A percentile compares a stretch with the other conserved stretches of the same genome.
These are phyloP conservation scores for Candida tunisiensis DNA, from an alignment of 1,139 yeast species.

Conservation along the genomic window DNA sequence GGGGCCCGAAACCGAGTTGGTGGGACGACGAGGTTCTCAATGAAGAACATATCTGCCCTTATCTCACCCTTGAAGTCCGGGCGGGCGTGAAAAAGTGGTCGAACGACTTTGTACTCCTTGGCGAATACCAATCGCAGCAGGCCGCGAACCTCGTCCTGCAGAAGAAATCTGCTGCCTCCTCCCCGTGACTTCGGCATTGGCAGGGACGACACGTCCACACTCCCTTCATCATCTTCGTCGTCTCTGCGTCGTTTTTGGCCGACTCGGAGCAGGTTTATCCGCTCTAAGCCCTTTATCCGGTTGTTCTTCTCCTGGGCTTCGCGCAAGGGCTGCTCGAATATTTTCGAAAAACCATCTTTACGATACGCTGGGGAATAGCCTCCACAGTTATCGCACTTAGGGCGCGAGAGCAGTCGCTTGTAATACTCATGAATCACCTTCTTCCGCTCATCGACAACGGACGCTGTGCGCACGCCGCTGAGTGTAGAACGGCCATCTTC, in stretches of 20 bases:
- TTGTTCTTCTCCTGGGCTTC: slow-evolving; percentile 70
- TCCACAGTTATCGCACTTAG: slow-evolving; percentile 89
- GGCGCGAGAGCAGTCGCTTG: slow-evolving; percentile 52
- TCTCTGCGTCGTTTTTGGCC: slow-evolving; percentile 9
- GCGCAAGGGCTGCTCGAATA: slow-evolving; percentile 72
- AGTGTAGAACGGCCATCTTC: slow-evolving; percentile 57
- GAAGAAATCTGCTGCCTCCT: slow-evolving; percentile 55
- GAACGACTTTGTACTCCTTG: slow-evolving; percentile 30
- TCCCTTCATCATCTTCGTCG: slow-evolving; percentile 9
- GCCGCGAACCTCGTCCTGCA: slow-evolving; percentile 76
- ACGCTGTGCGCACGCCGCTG: slow-evolving; percentile 61
- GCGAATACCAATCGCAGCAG: slow-evolving; percentile 59
- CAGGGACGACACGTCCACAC: slow-evolving; percentile 16
- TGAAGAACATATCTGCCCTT: slow-evolving; percentile 78
- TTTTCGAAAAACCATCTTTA: slow-evolving; percentile 87
- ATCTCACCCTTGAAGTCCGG: slow-evolving; percentile 39
- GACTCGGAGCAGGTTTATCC: slow-evolving; percentile 50
- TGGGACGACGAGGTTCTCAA: slow-evolving; percentile 79
- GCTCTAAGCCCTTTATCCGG: slow-evolving; percentile 59
- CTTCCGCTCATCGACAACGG: slow-evolving; percentile 81
- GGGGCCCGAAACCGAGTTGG: slow-evolving; percentile 95
- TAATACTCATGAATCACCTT: slow-evolving; percentile 58
- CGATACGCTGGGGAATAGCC: slow-evolving; percentile 90
- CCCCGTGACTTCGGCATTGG: slow-evolving; percentile 28
- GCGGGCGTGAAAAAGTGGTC: slow-evolving; percentile 55